Base-by-base conservation (phyloP, 257 asterid genomes). In the Solanum pennellii region DNA sequence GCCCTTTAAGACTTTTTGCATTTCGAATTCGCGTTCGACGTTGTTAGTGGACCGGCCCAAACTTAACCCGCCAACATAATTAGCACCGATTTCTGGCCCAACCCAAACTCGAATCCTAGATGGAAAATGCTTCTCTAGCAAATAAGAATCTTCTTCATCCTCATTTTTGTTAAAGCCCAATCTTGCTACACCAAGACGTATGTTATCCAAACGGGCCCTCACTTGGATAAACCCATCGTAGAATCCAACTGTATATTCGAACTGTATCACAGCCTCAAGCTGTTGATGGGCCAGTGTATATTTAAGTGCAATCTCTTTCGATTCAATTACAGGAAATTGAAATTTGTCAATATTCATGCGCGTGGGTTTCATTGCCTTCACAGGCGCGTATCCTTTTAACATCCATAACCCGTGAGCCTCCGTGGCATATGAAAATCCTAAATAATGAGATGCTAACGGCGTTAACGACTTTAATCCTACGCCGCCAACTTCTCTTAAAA, bases 261-360 rank as follows among this genome's bases (percentile, higher is more conserved):
- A 77, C 76, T 96, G 99, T 69, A 96, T 92, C 68, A 95, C 95
- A n/a, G 93, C 96, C 90, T 96, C 98, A 18, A 96, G 96, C 74
- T 95, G 98, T 88, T 96, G 99, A 88, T 96, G 99, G 5, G 96
- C 98, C 21, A 96, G 25, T 13, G 95, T 94, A 89, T 96, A 96
- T 86, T 90, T 95, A 5, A 96, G 91, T 37, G 94, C 92, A 2
- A 94, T 86, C 9, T 95, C 98, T 42, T 89, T 92, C 5, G 98
- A 89, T 23, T 91, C 95, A 3, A 93, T 12, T 12, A 91, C 31
- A 7, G 92, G 91, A 83, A 87, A 92, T 27, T 85, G 90, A 89
- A 89, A 41, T 3, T 90, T 90, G 71, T 88, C 88, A 1, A 89
- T 86, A 9, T 60, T 31, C 52, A 45, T 89, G 86, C 86, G 92